Conservation (phyloP, 1,139 yeast genomes). For the Kluyveromyces sp. region DNA sequence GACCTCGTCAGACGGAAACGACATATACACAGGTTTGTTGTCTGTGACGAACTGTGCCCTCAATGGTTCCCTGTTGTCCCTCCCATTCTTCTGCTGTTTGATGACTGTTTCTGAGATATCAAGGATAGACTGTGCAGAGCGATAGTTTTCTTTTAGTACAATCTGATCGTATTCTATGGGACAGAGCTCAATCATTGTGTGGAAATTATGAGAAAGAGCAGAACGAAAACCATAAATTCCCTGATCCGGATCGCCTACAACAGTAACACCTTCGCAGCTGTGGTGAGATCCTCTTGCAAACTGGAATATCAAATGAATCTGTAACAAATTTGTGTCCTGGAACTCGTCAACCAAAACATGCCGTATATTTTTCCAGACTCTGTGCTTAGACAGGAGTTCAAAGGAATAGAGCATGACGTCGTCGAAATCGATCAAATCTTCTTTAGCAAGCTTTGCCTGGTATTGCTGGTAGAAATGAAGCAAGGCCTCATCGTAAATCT, state of each 20-base stretch:
- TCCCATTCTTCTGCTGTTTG: conserved; percentile 48
- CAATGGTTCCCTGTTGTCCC: conserved; percentile 35
- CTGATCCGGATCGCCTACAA: conserved; percentile 96
- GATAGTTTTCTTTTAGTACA: conserved; percentile 61
- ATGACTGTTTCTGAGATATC: conserved; percentile 61
- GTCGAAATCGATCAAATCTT: conserved; percentile 65
- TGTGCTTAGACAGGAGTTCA: conserved; percentile 40
- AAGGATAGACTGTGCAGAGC: conserved; percentile 69
- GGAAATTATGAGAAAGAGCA: conserved; percentile 67
- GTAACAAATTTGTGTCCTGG: conserved; percentile 83
- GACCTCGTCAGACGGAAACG: conserved; percentile 36
- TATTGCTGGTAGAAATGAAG: conserved; percentile 43
- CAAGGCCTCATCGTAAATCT: conserved; percentile 30
- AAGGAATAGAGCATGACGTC: conserved; percentile 61
- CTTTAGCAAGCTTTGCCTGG: conserved; percentile 40
- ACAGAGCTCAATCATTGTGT: conserved; percentile 47
- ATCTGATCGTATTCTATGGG: conserved; percentile 34
- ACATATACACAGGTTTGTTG: conserved; percentile 44
- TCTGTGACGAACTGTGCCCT: conserved; percentile 40
- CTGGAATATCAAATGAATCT: conserved; percentile 56
- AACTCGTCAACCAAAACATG: conserved; percentile 90
- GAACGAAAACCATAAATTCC: conserved; percentile 85
- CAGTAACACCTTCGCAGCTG: conserved; percentile 50
- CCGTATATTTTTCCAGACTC: conserved; percentile 45
- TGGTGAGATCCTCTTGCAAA: conserved; percentile 41